A percentile compares a stretch with the other conserved stretches of the same genome.
These are phyloP conservation scores for Moesziomyces sp. DNA, from an alignment of 1,284 basidiomycete genomes.

Conservation along the genomic window DNA sequence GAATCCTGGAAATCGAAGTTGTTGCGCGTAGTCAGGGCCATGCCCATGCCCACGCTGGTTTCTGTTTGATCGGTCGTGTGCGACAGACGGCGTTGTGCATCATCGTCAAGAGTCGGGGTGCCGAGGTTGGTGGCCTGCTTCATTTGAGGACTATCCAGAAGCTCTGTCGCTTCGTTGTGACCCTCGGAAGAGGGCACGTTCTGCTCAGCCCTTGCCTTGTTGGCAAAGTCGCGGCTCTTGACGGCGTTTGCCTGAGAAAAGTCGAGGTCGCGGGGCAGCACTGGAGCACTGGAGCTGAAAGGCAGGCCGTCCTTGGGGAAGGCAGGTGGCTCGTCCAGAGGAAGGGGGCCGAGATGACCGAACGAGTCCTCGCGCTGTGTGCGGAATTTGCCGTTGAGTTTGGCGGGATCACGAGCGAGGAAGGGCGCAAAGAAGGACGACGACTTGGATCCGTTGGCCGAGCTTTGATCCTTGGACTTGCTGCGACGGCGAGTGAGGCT, in stretches of 20 bases:
- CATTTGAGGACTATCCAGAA: constrained; percentile 11
- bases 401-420: constrained; percentile 31
- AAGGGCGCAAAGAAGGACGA: constrained; percentile 47
- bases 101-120: constrained; percentile 2
- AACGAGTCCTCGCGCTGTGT: constrained; percentile 28
- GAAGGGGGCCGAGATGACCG: constrained; percentile 29
- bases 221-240: constrained; percentile 18
- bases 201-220: not conserved
- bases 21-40: constrained; percentile 17
- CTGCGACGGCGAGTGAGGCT: constrained; percentile 28
- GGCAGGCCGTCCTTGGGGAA: constrained; percentile 23
- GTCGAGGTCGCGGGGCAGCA: constrained; percentile 15
- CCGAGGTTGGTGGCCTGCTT: constrained; percentile 2
- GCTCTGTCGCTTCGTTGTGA: constrained; percentile 11
- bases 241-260: constrained; percentile 10
- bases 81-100: constrained; percentile 14
- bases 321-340: constrained; percentile 13
- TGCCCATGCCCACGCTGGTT: constrained; percentile 16
- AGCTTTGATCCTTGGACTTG: constrained; percentile 26
- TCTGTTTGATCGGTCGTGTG: constrained; percentile 27
- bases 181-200: not conserved
- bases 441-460: constrained; percentile 9
- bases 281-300: constrained; percentile 22
- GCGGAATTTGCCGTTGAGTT: constrained; percentile 5
- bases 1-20: constrained; percentile 27